Evolutionary conservation across 2,329 filamentous ascomycete species (phyloP).

Genomic region (Neonectria neomacrospora): DNA sequence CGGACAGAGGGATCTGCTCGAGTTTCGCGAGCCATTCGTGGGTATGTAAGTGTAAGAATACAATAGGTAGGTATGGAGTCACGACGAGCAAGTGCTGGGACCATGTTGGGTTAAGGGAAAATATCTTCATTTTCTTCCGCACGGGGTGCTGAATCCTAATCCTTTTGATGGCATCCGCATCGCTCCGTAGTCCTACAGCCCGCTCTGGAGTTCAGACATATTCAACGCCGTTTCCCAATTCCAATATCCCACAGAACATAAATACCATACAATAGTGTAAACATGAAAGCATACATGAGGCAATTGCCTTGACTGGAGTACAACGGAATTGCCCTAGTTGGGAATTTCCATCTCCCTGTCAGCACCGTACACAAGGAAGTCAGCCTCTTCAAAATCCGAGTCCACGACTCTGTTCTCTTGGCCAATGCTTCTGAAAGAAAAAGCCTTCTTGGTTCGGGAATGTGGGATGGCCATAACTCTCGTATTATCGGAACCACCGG

Average conservation of each 20-base stretch:
- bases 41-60: conserved; percentile 49
- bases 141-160: conserved; percentile 30
- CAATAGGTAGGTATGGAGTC: not conserved
- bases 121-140: conserved; percentile 26
- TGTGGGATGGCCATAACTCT: conserved; percentile 63
- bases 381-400: conserved; percentile 75
- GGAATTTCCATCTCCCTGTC: conserved; percentile 56
- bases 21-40: conserved; percentile 73
- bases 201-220: conserved; percentile 38
- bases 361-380: conserved; percentile 65
- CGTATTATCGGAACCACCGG: conserved; percentile 52
- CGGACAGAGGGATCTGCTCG: conserved; percentile 86
- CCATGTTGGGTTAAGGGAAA: conserved; percentile 10
- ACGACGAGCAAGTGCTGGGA: not conserved
- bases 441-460: conserved; percentile 45
- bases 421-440: conserved; percentile 40
- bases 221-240: conserved; percentile 38
- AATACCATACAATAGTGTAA: conserved; percentile 27
- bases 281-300: not conserved
- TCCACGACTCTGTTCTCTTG: conserved; percentile 61
- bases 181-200: conserved; percentile 28
- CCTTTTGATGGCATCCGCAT: conserved; percentile 15
- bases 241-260: conserved; percentile 24
- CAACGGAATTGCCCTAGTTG: conserved; percentile 22
- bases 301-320: not conserved